These are phyloP conservation scores for Purpureocillium lavendulum DNA, from an alignment of 2,329 filamentous ascomycete species.

Conservation along the genomic window DNA sequence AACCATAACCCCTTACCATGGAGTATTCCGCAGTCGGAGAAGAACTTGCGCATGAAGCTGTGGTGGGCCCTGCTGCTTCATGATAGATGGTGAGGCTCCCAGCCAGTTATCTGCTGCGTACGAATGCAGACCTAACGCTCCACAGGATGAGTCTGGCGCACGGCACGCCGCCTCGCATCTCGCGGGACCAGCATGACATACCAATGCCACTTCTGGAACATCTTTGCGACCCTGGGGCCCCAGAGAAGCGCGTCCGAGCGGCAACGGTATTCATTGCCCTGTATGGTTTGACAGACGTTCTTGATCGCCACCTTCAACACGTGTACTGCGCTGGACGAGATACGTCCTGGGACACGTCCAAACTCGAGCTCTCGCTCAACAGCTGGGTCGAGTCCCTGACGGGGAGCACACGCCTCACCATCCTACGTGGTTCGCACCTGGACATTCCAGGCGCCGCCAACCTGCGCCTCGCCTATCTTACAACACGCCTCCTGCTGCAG, in stretches of 20 bases:
- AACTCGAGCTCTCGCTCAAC: slow-evolving; percentile 28
- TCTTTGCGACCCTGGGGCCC: slow-evolving; percentile 15
- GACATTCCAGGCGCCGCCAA: slow-evolving; percentile 38
- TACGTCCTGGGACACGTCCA: slow-evolving; percentile 14
- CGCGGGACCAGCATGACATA: slow-evolving; percentile 37
- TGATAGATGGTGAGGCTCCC: slow-evolving; percentile 40
- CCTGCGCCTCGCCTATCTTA: slow-evolving; percentile 41
- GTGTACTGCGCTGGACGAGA: slow-evolving; percentile 26
- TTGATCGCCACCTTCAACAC: slow-evolving; percentile 20
- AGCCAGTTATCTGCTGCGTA: background rate
- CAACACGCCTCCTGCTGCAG: slow-evolving; percentile 35
- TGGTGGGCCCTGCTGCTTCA: slow-evolving; percentile 50
- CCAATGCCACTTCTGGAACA: slow-evolving; percentile 30
- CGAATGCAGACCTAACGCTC: background rate
- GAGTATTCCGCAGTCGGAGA: slow-evolving; percentile 43
- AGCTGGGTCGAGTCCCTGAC: slow-evolving; percentile 35
- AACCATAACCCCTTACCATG: slow-evolving; percentile 44
- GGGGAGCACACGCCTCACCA: slow-evolving; percentile 26
- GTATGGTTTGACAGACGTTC: slow-evolving; percentile 31
- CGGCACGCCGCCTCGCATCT: slow-evolving; percentile 42
- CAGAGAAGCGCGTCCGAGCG: slow-evolving; percentile 12
- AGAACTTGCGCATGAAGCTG: slow-evolving; percentile 40
- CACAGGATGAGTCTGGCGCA: slow-evolving; percentile 42
- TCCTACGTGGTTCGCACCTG: slow-evolving; percentile 32
- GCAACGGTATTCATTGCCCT: slow-evolving; percentile 36